Evolutionary conservation across 1,284 basidiomycete species (phyloP), one percentile per base, ranked within the genome.

Genomic region (Puccinia triticina): DNA sequence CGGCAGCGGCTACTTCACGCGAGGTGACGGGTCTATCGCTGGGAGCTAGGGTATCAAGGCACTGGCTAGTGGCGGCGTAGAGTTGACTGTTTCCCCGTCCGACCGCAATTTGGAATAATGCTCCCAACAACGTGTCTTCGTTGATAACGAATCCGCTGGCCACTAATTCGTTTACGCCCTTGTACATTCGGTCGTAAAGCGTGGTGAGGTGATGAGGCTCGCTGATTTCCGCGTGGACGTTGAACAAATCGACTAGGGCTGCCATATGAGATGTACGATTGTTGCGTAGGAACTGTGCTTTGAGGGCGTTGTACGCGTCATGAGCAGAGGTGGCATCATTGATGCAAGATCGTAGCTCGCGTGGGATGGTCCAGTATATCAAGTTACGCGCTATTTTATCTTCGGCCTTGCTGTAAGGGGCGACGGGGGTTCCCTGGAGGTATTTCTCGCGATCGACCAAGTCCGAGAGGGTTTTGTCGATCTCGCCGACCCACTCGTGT

Each of bases 211-310:
- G 53, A 23, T 75, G 50, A 21, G 73, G 73, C 34, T 75, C 50
- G 37, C 32, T 57, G n/a, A 75, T 57, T 26, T 57, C 16, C 12
- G 37, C 37, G 16, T 75, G 73, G 34, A 75, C 37, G 53, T 75
- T 75, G 53, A 75, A 75, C 53, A 75, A 32, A 32, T 75, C 73
- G 48, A 75, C 55, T 0, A 75, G 32, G 53, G 50, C 34, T 23
- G 73, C 73, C 73, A 75, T 75, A 53, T 75, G 73, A n/a, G 73
- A 53, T 29, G 73, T 57, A n/a, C 73, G 73, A 50, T 75, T 75
- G 29, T 75, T 75, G 32, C 73, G 50, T 40, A 57, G 18, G 53
- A 75, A 75, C 53, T 75, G 73, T 11, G 53, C 53, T 26, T 55
- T 23, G 53, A 75, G 73, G 12, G 73, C 50, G 0, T 37, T 32